phyloP scores from a whole-genome alignment of 2,329 filamentous ascomycete species.

The Sporothrix curviconia region DNA sequence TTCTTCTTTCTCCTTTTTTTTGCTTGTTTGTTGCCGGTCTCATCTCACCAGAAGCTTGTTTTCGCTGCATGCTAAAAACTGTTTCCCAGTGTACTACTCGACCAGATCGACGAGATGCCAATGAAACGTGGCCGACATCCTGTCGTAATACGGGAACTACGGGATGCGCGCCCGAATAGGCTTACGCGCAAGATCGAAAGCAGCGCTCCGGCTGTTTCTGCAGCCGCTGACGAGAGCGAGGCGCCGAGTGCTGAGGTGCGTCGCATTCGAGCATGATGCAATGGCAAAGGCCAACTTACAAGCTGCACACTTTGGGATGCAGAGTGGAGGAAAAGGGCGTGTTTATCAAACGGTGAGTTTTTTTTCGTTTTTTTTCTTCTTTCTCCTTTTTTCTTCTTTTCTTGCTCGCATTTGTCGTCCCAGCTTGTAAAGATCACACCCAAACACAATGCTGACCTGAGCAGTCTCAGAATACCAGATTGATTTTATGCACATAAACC shows the following conservation, averaged over 20 bases:
- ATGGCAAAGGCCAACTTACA: too few relatives aligned
- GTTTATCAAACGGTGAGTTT: conserved; percentile 11
- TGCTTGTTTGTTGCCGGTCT: too few relatives aligned
- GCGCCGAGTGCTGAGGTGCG: too few relatives aligned
- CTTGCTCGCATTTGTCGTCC: too few relatives aligned
- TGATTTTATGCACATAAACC: background rate
- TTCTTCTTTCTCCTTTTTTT: background rate
- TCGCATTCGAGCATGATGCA: too few relatives aligned
- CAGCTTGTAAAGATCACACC: too few relatives aligned
- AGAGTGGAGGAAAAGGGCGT: conserved; percentile 19
- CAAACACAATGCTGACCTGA: background rate
- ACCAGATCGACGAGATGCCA: conserved; percentile 99
- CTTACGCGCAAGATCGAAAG: too few relatives aligned
- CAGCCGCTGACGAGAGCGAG: too few relatives aligned
- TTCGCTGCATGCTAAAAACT: background rate
- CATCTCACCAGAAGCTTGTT: too few relatives aligned
- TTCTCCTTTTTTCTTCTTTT: background rate
- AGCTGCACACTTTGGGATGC: background rate
- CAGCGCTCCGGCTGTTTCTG: too few relatives aligned
- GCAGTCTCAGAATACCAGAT: conserved; percentile 8
- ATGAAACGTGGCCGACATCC: conserved; percentile 78
- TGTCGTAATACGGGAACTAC: conserved; percentile 22
- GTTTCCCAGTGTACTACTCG: conserved; percentile 73
- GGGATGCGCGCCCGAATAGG: too few relatives aligned
- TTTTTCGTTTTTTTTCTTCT: background rate